phyloP scores from a whole-genome alignment of 2,329 filamentous ascomycete species.

The Canariomyces notabilis region DNA sequence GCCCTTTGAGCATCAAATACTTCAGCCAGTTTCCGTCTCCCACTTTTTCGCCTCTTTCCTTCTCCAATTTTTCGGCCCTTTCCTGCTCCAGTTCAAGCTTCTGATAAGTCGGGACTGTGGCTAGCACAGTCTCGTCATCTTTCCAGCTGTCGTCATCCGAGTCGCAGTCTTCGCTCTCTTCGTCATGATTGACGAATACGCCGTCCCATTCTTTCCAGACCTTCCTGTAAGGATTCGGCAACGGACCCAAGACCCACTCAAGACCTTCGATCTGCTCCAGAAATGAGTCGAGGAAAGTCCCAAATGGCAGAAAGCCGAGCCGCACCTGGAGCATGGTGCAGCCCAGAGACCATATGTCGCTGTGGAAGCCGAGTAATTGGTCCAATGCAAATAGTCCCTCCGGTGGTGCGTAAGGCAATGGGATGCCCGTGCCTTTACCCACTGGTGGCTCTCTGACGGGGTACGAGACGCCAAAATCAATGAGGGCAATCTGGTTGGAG shows the following conservation, averaged over 20 bases:
- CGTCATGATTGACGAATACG: background rate
- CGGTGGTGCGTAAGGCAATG: slow-evolving; percentile 1
- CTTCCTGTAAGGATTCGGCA: slow-evolving; percentile 6
- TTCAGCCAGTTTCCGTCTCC: background rate
- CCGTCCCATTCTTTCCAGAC: background rate
- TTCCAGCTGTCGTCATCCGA: slow-evolving; percentile 2
- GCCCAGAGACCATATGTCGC: slow-evolving; percentile 15
- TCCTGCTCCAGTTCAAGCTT: too few species aligned
- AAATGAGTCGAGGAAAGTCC: background rate
- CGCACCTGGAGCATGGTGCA: background rate
- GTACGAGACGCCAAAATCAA: slow-evolving; percentile 19
- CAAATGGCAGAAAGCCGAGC: background rate
- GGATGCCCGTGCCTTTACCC: slow-evolving; percentile 1
- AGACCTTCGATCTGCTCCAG: background rate
- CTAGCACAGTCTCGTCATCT: background rate
- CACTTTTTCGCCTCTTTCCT: background rate
- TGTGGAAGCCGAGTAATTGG: background rate
- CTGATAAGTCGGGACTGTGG: background rate
- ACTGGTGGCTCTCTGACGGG: background rate
- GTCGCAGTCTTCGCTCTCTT: background rate
- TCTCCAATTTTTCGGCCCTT: too few species aligned
- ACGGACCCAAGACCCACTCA: slow-evolving; percentile 10
- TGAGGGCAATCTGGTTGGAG: slow-evolving; percentile 5
- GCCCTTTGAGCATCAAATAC: too few species aligned
- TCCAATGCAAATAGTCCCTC: slow-evolving; percentile 6